Evolutionary conservation across 2,329 filamentous ascomycete species (phyloP).

Genomic region (Fusarium subglutinans): DNA sequence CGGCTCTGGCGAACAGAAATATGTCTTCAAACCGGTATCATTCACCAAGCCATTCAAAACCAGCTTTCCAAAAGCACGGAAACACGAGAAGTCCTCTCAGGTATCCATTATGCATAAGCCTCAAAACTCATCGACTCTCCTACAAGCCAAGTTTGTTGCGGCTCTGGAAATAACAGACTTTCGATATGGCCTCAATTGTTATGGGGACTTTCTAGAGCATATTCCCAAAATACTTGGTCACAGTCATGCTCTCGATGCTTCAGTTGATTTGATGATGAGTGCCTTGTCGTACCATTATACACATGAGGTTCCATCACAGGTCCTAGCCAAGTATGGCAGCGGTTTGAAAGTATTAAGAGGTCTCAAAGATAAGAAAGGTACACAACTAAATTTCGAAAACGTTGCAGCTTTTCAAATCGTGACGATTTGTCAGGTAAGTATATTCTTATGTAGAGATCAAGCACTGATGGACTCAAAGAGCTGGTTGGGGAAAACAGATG

Average conservation of each 20-base stretch:
- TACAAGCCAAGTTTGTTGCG: constrained; percentile 39
- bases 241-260: constrained; percentile 54
- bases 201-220: constrained; percentile 54
- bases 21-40: constrained; percentile 54
- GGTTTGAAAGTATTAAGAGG: constrained; percentile 40
- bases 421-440: constrained; percentile 46
- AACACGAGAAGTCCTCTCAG: neutral
- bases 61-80: neutral
- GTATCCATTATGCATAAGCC: neutral
- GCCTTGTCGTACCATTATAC: constrained; percentile 35
- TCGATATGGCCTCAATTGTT: constrained; percentile 56
- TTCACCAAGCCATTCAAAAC: constrained; percentile 33
- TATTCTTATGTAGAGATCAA: neutral
- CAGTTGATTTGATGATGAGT: constrained; percentile 42
- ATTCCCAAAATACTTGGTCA: constrained; percentile 55
- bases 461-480: constrained; percentile 12
- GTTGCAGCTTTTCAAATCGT: constrained; percentile 48
- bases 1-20: constrained; percentile 58
- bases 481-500: constrained; percentile 41
- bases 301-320: constrained; percentile 11
- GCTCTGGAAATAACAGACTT: constrained; percentile 51
- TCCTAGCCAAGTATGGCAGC: constrained; percentile 40
- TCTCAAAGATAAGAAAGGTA: constrained; percentile 30
- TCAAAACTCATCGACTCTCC: constrained; percentile 16
- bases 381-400: constrained; percentile 39